Evolutionary conservation across 2,329 filamentous ascomycete genomes (phyloP).

Genomic region (Emmonsiellopsis sp.): DNA sequence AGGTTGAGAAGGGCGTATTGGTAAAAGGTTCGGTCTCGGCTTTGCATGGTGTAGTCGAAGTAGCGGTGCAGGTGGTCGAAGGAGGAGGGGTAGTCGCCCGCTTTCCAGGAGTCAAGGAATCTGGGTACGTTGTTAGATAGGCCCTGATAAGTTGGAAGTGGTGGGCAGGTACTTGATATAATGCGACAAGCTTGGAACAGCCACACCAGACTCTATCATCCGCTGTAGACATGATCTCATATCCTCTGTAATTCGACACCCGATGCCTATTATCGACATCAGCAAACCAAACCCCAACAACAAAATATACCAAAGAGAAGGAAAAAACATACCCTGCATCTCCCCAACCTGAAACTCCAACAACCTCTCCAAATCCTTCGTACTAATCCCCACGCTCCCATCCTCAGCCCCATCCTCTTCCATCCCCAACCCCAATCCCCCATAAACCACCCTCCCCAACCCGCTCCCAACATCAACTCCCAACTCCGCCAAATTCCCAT

Average conservation of each 20-base stretch:
- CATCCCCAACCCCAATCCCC: conserved; percentile 34
- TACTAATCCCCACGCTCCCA: conserved; percentile 49
- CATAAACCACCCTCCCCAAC: conserved; percentile 44
- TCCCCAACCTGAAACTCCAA: conserved; percentile 83
- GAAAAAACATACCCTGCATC: conserved; percentile 58
- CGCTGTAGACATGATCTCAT: conserved; percentile 63
- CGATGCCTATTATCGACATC: conserved; percentile 48
- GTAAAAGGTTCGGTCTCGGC: conserved; percentile 73
- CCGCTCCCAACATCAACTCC: conserved; percentile 43
- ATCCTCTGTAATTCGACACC: conserved; percentile 65
- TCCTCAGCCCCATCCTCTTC: conserved; percentile 29
- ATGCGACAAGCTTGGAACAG: conserved; percentile 65
- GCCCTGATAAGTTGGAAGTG: background rate
- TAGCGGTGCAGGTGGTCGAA: conserved; percentile 90
- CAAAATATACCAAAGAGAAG: conserved; percentile 16
- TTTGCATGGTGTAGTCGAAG: conserved; percentile 93
- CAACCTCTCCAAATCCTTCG: conserved; percentile 69
- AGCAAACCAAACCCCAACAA: conserved; percentile 1
- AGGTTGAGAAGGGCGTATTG: conserved; percentile 92
- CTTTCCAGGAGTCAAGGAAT: conserved; percentile 86
- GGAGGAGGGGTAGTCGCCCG: conserved; percentile 79
- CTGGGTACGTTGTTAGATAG: conserved; percentile 31
- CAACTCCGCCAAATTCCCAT: conserved; percentile 53
- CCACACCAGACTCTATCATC: conserved; percentile 57
- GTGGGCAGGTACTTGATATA: conserved; percentile 54